Base-by-base conservation (phyloP, 148 eudicot genomes). In the Rhododendron kiyosumense region DNA sequence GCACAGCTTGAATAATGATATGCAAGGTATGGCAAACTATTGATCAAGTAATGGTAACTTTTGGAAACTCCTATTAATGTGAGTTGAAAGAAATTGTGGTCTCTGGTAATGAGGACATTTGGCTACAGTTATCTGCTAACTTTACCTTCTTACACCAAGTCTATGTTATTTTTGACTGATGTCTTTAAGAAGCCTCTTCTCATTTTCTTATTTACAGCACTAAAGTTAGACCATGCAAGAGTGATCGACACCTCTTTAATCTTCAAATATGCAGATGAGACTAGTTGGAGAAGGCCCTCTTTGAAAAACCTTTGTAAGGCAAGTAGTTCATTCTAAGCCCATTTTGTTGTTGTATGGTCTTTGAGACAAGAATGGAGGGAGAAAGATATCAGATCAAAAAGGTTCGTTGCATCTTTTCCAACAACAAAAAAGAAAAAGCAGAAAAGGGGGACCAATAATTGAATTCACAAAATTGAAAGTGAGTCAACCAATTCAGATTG, bases 1-100 rank as follows among this genome's bases (percentile, higher is more conserved):
- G 85, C 99, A 97, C 85, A 90, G 99, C 90, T 92, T 95, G 84
- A 91, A 93, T 81, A 95, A 97, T 88, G 99, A 97, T 89, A 89
- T 97, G 85, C 91, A 87, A 89, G 99, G 99, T 97, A 86, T 82
- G 89, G 13, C 80, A 78, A 41, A 38, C 74, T 75, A 7, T 24
- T 20, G 51, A 51, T 52, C n/a, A 7, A 34, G 14, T 84, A 5
- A 36, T 52, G 28, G 6, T 77, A 73, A 15, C 22, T 49, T 22
- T 18, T 82, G 13, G 2, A 32, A 48, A 41, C 78, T 85, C 59
- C 34, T 34, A 17, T 5, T 13, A 22, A 5, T 41, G 26, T n/a
- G 38, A 83, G 67, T 78, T 48, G 43, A 49, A 82, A 59, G 49
- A 30, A 87, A 36, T 83, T 18, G 48, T 63, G 15, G 38, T 76